phyloP scores from a whole-genome alignment of 495 filamentous ascomycete genomes.

The Penicillium bovifimosum region DNA sequence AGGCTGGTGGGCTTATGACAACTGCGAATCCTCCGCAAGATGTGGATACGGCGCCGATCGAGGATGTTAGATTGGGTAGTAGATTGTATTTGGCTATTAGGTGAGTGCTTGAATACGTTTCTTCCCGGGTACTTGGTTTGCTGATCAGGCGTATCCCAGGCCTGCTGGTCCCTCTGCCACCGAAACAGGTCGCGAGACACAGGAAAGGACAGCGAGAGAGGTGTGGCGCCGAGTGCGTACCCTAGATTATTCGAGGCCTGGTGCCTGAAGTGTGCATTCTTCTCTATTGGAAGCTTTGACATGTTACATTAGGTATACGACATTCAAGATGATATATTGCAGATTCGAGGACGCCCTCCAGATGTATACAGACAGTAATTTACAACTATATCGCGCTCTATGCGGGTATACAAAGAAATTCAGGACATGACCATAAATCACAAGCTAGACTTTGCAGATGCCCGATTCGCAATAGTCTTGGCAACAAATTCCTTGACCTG shows the following conservation, averaged over 20 bases:
- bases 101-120: conserved; percentile 26
- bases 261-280: conserved; percentile 24
- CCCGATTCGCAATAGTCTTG: conserved; percentile 31
- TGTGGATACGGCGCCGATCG: conserved; percentile 47
- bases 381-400: conserved; percentile 26
- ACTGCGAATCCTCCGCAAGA: conserved; percentile 60
- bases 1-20: conserved; percentile 59
- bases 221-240: conserved; percentile 59
- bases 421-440: conserved; percentile 14
- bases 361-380: conserved; percentile 23
- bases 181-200: conserved; percentile 56
- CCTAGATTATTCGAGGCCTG: conserved; percentile 56
- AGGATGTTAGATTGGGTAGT: conserved; percentile 53
- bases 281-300: neutral
- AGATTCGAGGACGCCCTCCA: conserved; percentile 12
- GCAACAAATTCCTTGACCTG: conserved; percentile 48
- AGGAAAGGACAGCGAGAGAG: conserved; percentile 62
- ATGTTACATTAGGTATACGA: neutral
- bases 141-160: conserved; percentile 26
- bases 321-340: conserved; percentile 8
- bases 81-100: conserved; percentile 61
- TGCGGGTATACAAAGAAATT: conserved; percentile 24
- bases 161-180: conserved; percentile 54
- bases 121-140: neutral
- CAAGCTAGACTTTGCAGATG: conserved; percentile 25